Conservation (phyloP, 257 asterid species). For the Schizonepeta tenuifolia region DNA sequence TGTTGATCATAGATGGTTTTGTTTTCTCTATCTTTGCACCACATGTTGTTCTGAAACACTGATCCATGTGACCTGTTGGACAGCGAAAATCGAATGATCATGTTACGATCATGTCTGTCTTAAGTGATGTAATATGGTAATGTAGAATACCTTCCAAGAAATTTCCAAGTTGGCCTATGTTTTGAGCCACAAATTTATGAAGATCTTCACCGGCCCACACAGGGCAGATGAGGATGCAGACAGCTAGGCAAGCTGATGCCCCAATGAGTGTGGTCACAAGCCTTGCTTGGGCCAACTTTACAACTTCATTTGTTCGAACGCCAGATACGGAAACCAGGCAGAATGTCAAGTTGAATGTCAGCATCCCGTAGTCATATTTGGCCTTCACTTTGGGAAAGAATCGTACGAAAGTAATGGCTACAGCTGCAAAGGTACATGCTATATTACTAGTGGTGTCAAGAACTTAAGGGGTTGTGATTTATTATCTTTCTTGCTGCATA, state of each 20-base stretch:
- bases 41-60: slow-evolving; percentile 27
- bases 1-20: slow-evolving; percentile 30
- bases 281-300: slow-evolving; percentile 58
- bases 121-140: slow-evolving; percentile 1
- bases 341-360: slow-evolving; percentile 70
- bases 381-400: slow-evolving; percentile 79
- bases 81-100: not conserved
- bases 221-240: slow-evolving; percentile 60
- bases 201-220: slow-evolving; percentile 91
- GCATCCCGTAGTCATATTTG: slow-evolving; percentile 73
- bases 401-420: slow-evolving; percentile 56
- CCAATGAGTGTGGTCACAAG: slow-evolving; percentile 65
- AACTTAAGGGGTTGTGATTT: not conserved
- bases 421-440: slow-evolving; percentile 49
- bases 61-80: slow-evolving; percentile 36
- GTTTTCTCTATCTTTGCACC: slow-evolving; percentile 27
- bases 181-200: slow-evolving; percentile 55
- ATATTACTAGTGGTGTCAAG: slow-evolving; percentile 2
- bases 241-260: slow-evolving; percentile 51
- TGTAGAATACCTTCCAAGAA: slow-evolving; percentile 59
- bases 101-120: not conserved
- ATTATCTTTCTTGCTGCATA: not conserved
- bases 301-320: slow-evolving; percentile 50
- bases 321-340: slow-evolving; percentile 70
- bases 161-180: slow-evolving; percentile 57